Base-by-base conservation (phyloP, 345 rosid species). In the Rubroshorea leprosula region DNA sequence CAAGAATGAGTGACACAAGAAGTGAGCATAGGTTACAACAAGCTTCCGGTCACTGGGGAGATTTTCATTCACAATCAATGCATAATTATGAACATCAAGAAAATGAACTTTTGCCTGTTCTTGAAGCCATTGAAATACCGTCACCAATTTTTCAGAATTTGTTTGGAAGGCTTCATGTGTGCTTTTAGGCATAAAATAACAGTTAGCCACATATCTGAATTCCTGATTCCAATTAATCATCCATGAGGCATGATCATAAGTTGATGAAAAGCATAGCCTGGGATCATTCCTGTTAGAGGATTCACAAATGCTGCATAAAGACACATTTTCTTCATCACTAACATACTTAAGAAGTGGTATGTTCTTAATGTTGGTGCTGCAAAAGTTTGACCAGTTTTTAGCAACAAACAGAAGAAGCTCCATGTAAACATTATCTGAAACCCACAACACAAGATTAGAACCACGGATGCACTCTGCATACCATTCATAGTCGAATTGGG, bases 391-490 rank as follows among this genome's bases (percentile, higher is more conserved):
- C 93, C 89, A 83, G 12, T 81, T 72, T 50, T 61, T 70, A 41
- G 84, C 79, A 0, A 86, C 16, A 60, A 81, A 83, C 5, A 58
- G 39, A n/a, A 83, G 80, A 27, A 86, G 64, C 49, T 79, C 74
- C 53, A 66, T 47, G 63, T 86, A 86, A 16, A 73, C 65, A 17
- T 45, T 57, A 41, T 86, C 85, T 0, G 79, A 57, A 8, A 81
- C 79, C 61, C 77, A 72, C 27, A 38, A 51, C 27, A 68, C 66
- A 9, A 86, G 74, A 74, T 70, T 70, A 41, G 89, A 77, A 24
- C 89, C 69, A 44, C 60, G 79, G 2, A 86, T 77, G 68, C 80
- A 86, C 57, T 69, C 77, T 11, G 74, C 72, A 49, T 81, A 86
- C 94, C 94, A 83, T 6, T 79, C 79, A 26, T 60, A 23, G 64